Evolutionary conservation across 352 stramenopile genomes (phyloP), one percentile per base, ranked within the genome.

Genomic region (Pythium insidiosum): DNA sequence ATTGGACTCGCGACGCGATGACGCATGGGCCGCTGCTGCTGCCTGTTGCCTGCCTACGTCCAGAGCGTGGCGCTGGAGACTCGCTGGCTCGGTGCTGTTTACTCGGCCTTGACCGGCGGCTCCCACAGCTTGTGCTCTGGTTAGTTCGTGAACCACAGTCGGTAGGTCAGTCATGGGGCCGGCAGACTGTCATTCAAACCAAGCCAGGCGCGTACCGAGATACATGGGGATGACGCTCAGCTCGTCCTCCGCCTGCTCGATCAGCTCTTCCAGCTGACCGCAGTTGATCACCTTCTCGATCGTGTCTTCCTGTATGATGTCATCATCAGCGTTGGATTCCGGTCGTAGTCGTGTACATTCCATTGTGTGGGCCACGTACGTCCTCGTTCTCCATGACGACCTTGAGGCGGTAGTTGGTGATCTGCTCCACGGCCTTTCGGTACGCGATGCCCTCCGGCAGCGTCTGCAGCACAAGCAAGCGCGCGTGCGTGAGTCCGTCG

Each of bases 211-310:
- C 73, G 50, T 53, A 91, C 79, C 77, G 61, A 89, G 44, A 57
- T 93, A 93, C 31, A 90, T 74, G 23, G 80, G 80, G 50, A 93
- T 87, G 50, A 93, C 60, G 53, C 63, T 86, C 53, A 93, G 59
- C 50, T 93, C 80, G 51, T 93, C 80, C 47, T 93, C 72, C 4
- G 80, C 80, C 66, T 94, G 78, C 41, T 89, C 79, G 28, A 94
- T 90, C 38, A 94, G 68, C 56, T 92, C 79, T 51, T 94, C 82
- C 29, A 94, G 62, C 56, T 94, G 82, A 11, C 82, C 82, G 57
- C 81, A 91, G 66, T 88, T 89, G 55, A 94, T 91, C 48, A 71
- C 66, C 45, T 73, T 76, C 58, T 94, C 82, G 59, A 94, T 89
- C 23, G 68, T 61, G 34, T 72, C 55, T 60, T 94, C 82, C 72